These are phyloP conservation scores for Spergularia azorica DNA, from an alignment of 179 eudicot species.

Conservation along the genomic window DNA sequence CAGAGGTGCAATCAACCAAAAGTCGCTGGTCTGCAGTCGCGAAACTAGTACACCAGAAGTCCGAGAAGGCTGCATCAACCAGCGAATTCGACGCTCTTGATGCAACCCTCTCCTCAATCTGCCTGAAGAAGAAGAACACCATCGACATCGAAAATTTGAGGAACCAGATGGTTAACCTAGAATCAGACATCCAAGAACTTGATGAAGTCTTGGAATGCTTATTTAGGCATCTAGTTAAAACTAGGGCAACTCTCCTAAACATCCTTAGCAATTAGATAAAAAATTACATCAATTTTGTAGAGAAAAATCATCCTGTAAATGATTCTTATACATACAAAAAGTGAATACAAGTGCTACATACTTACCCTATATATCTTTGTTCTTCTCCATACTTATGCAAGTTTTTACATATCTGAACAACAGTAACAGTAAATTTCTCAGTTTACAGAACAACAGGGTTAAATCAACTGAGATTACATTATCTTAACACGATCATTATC, in stretches of 20 bases:
- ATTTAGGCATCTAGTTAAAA: constrained; percentile 38
- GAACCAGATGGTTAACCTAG: constrained; percentile 25
- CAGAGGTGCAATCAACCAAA: not conserved
- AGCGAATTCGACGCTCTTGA: constrained; percentile 17
- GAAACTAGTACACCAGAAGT: constrained; percentile 13
- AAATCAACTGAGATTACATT: not conserved
- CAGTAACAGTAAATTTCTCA: not conserved
- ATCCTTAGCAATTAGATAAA: constrained; percentile 32
- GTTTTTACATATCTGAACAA: too few species aligned
- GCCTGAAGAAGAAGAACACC: constrained; percentile 18
- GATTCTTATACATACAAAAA: not conserved
- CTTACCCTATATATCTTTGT: not conserved
- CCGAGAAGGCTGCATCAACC: not conserved
- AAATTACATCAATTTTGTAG: not conserved
- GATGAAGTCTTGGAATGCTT: constrained; percentile 33
- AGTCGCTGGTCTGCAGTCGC: constrained; percentile 14
- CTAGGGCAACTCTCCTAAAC: constrained; percentile 43
- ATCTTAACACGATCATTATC: not conserved
- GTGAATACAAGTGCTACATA: constrained; percentile 7
- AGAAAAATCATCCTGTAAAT: not conserved
- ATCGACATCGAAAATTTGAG: constrained; percentile 18
- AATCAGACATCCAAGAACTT: constrained; percentile 26
- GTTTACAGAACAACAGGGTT: not conserved
- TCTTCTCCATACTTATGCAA: not conserved
- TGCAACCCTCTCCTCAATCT: not conserved